Base-by-base conservation (phyloP, 345 rosid genomes). In the Rhodamnia argentea region DNA sequence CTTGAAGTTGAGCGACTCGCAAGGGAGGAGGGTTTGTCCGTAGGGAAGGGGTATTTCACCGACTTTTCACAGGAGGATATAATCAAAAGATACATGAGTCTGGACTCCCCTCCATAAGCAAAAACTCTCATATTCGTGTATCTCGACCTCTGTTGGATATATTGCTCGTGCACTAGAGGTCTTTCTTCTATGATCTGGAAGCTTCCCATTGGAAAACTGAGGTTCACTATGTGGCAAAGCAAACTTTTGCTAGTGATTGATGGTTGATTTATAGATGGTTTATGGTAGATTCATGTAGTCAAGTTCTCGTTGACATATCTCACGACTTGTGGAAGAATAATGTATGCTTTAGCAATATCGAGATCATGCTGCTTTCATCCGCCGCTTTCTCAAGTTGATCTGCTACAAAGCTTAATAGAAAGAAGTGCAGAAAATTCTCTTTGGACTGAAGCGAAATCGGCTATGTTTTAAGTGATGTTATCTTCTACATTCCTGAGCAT, bases 11-110 rank as follows among this genome's bases (percentile, higher is more conserved):
- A 96, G 89, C 91, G 88, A 87, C 91, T 94, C 37, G 97, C 96
- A 2, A 29, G 82, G 85, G 94, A 91, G 44, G 93, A 92, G 86
- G 95, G 96, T 51, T 50, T 94, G 82, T 59, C 85, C 78, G 97
- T 89, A 20, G 96, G 98, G n/a, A 90, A 90, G 86, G 98, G 99
- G 10, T 96, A 95, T 90, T 95, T 91, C 83, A 95, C 97, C 0
- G 98, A 96, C 87, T 90, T 93, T 82, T 91, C 96, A n/a, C 93
- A 88, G 51, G 95, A 93, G 50, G 88, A 90, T 86, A 92, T 95
- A 57, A 84, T 90, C 83, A 92, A 95, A 87, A 88, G 85, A 10
- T 95, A 93, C 84, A 86, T 87, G 88, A 90, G 81, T 70, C 14
- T 70, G 47, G 26, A 32, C 81, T 37, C 14, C 26, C 47, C 81